A percentile compares a stretch with the other conserved stretches of the same genome.
These are phyloP conservation scores for Backusella sp. DNA, from an alignment of 192 early-diverging fungal genomes.

Conservation along the genomic window DNA sequence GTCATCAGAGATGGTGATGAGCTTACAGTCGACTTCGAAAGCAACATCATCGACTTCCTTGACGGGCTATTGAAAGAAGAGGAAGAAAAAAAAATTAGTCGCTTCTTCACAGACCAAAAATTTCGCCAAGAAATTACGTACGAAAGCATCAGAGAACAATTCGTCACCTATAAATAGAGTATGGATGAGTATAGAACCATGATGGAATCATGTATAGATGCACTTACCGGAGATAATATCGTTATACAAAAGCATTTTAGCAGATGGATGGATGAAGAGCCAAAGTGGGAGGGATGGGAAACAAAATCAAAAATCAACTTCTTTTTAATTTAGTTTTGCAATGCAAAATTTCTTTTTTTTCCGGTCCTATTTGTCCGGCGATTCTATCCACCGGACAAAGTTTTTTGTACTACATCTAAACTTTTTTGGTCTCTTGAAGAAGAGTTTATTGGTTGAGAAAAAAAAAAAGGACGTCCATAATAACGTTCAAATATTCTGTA, in stretches of 20 bases:
- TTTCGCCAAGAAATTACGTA: conserved; percentile 3
- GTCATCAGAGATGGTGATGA: conserved; percentile 62
- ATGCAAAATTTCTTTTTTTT: neutral
- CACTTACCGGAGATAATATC: conserved; percentile 66
- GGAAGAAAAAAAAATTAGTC: neutral
- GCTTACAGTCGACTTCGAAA: conserved; percentile 79
- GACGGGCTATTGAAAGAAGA: conserved; percentile 37
- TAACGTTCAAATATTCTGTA: no score
- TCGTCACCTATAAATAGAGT: conserved; percentile 66
- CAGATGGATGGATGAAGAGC: conserved; percentile 26
- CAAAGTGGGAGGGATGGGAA: neutral
- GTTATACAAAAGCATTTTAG: conserved; percentile 65
- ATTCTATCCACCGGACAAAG: no score
- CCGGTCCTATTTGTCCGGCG: neutral
- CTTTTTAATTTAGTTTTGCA: neutral
- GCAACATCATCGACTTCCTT: conserved; percentile 60
- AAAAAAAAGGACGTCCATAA: no score
- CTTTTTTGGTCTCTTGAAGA: no score
- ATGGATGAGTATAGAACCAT: neutral
- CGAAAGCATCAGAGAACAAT: conserved; percentile 87
- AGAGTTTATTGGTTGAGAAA: no score
- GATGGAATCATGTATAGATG: neutral
- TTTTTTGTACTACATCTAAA: no score
- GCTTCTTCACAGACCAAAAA: neutral
- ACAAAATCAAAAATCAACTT: neutral